Evolutionary conservation across 176 grass and related monocot genomes (phyloP), one percentile per base, ranked within the genome.

Genomic region (Eremochloa ophiuroides): DNA sequence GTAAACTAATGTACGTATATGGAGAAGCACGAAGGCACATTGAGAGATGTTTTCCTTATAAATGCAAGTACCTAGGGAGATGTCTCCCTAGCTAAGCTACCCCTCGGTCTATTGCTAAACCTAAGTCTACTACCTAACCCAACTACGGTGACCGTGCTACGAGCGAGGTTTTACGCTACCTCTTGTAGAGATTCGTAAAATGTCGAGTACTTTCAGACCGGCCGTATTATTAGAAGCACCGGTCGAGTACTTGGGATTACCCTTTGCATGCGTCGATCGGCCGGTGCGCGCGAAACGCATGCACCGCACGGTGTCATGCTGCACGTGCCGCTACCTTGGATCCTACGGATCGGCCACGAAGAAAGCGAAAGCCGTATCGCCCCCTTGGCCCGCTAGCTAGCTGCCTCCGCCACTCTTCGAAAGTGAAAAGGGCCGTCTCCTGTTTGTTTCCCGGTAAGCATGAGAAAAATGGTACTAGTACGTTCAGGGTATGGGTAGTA

Each of bases 11-110:
- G 55, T 10, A 23, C 51, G 73, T n/a, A n/a, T 60, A 23, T 89
- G 71, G 82, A 77, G 73, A 87, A 44, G 56, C 64, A 34, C 43
- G 38, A 85, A 68, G 69, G 84, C 17, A n/a, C 84, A 71, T 84
- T 10, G 84, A 80, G 75, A 80, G 80, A 84, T 87, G 53, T 81
- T 83, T 43, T 73, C 28, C 65, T 26, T 27, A n/a, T n/a, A n/a
- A 10, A 43, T 20, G 27, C 9, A 34, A 47, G 72, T 89, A 84
- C 53, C 81, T 61, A 85, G 55, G 77, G 71, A 88, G 81, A 80
- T 81, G 84, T 91, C 78, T 76, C 64, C 70, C 40, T 69, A 48
- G 1, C 69, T 35, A 35, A 5, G 34, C 34, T 35, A 22, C 53
- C 5, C n/a, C 17, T 9, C 62, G 27, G 53, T 62, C 64, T 30